phyloP scores from a whole-genome alignment of 257 asterid genomes.

The Linderniella brevidens region DNA sequence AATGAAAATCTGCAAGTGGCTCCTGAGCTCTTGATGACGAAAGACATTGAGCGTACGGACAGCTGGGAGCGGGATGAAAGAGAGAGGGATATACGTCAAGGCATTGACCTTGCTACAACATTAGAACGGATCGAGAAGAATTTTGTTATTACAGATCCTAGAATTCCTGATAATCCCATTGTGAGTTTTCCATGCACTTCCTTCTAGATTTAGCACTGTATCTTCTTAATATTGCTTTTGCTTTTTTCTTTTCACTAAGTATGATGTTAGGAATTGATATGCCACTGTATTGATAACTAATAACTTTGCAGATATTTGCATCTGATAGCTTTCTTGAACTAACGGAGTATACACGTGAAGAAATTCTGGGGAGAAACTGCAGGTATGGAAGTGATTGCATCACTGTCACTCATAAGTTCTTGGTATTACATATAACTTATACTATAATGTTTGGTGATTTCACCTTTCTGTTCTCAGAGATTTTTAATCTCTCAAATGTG shows the following conservation, averaged over 20 bases:
- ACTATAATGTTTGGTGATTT: too few species aligned
- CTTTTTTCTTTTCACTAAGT: too few species aligned
- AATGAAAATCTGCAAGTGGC: constrained; percentile 31
- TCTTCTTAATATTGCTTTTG: too few species aligned
- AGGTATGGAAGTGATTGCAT: constrained; percentile 24
- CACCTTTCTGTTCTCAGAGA: constrained; percentile 1
- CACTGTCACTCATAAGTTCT: background rate
- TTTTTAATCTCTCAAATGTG: constrained; percentile 1
- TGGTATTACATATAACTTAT: background rate
- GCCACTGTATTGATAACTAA: background rate
- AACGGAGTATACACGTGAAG: constrained; percentile 91
- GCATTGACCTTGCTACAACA: constrained; percentile 92
- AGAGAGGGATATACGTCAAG: constrained; percentile 92
- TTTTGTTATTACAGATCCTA: constrained; percentile 94
- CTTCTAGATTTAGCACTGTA: too few species aligned
- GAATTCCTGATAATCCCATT: constrained; percentile 94
- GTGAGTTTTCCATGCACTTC: constrained; percentile 22
- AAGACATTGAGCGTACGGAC: constrained; percentile 32
- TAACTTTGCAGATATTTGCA: constrained; percentile 71
- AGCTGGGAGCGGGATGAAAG: constrained; percentile 83
- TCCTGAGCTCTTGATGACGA: constrained; percentile 71
- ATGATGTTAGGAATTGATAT: background rate
- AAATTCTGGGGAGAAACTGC: constrained; percentile 95
- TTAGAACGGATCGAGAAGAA: constrained; percentile 95
- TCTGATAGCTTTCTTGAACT: constrained; percentile 96